Percentiles rank a stretch among this genome's conserved stretches.
Evolutionary conservation across 306 rosid genomes (phyloP).

Genomic region (Begonia loranthoides): DNA sequence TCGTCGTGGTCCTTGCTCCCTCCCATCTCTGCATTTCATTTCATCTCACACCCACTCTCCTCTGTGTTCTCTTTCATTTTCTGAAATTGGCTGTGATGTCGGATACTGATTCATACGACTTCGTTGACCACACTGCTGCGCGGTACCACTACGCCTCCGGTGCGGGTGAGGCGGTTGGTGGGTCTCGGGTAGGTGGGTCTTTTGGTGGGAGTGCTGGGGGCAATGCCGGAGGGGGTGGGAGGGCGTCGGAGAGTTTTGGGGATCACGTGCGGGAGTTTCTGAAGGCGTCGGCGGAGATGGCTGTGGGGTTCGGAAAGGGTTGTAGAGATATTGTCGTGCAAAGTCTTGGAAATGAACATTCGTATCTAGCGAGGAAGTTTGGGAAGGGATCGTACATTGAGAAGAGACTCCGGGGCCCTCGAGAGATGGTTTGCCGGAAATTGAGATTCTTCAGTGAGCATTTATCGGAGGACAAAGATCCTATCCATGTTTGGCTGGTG

Average conservation of each 20-base stretch:
- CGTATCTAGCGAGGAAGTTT: constrained; percentile 31
- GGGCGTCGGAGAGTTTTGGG: constrained; percentile 27
- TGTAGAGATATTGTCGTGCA: constrained; percentile 81
- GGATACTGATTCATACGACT: too few relatives aligned
- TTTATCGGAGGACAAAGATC: constrained; percentile 89
- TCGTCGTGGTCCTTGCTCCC: not conserved
- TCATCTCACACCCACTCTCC: too few relatives aligned
- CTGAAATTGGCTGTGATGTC: too few relatives aligned
- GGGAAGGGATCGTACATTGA: constrained; percentile 39
- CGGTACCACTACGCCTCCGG: too few relatives aligned
- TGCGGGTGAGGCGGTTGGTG: too few relatives aligned
- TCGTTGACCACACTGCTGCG: too few relatives aligned
- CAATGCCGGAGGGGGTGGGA: constrained; percentile 7
- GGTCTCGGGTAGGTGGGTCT: too few relatives aligned
- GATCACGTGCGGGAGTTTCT: constrained; percentile 53
- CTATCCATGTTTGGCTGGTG: constrained; percentile 60
- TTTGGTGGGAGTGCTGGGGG: too few relatives aligned
- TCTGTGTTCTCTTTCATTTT: too few relatives aligned
- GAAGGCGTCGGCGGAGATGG: constrained; percentile 65
- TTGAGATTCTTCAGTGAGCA: constrained; percentile 45
- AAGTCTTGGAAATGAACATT: constrained; percentile 53
- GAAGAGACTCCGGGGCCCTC: constrained; percentile 28
- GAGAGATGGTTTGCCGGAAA: constrained; percentile 22
- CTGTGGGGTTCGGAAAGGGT: constrained; percentile 72
- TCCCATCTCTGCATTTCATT: too few relatives aligned